Conservation (phyloP, 2,329 filamentous ascomycete species). For the Calonectria crousiana region DNA sequence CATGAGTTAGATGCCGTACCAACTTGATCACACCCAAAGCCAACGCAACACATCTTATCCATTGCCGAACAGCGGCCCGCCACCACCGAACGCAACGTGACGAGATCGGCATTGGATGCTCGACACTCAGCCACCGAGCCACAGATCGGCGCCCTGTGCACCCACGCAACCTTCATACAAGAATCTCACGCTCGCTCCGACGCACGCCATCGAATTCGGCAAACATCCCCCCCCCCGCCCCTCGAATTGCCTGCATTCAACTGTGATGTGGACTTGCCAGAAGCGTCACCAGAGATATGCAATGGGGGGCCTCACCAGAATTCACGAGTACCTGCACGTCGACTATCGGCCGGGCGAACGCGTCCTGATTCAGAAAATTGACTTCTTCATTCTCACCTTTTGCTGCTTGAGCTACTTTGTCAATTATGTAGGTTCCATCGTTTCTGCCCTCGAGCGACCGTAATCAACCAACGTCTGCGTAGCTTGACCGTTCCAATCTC, state of each 20-base stretch:
- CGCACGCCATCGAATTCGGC: not conserved
- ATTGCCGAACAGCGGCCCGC: not conserved
- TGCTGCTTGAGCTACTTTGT: slow-evolving; percentile 70
- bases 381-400: slow-evolving; percentile 74
- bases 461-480: not conserved
- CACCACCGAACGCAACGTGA: not conserved
- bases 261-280: not conserved
- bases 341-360: slow-evolving; percentile 54
- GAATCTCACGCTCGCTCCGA: not conserved
- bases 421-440: slow-evolving; percentile 59
- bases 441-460: fast-evolving
- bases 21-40: not conserved
- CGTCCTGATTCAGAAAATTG: slow-evolving; percentile 67
- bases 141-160: not conserved
- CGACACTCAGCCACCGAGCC: not conserved
- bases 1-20: not conserved
- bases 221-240: not conserved
- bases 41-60: not conserved
- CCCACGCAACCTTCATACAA: not conserved
- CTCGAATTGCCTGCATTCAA: not conserved
- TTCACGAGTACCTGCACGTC: slow-evolving; percentile 50
- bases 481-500: slow-evolving; percentile 55
- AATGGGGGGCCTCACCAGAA: slow-evolving; percentile 26
- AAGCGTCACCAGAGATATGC: not conserved
- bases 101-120: not conserved